Evolutionary conservation across 768 basidiomycete species (phyloP).

Genomic region (Daedaleopsis nitida): DNA sequence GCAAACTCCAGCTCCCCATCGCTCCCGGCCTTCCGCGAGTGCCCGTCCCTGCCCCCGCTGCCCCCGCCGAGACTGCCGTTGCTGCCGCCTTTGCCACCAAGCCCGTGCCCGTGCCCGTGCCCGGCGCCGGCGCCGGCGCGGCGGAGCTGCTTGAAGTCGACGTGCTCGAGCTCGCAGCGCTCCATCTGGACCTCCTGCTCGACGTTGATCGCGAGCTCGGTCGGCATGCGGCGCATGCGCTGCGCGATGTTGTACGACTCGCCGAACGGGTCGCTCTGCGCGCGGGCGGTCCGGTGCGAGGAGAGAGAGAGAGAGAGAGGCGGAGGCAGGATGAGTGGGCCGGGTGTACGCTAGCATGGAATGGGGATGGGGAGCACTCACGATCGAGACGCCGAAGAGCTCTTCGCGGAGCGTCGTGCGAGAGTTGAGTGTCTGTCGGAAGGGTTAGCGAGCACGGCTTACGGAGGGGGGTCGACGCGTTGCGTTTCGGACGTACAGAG

Average conservation of each 20-base stretch:
- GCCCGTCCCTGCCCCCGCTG: too few relatives aligned
- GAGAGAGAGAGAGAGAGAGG: background rate
- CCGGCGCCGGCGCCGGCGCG: background rate
- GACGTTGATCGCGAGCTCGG: slow-evolving; percentile 7
- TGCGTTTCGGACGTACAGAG: background rate
- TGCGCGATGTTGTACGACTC: background rate
- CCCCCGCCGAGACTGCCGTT: background rate
- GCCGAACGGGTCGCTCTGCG: background rate
- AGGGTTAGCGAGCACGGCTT: background rate
- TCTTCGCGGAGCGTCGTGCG: slow-evolving; percentile 13
- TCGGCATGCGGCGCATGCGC: slow-evolving; percentile 2
- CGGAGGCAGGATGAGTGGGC: background rate
- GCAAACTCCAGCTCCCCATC: background rate
- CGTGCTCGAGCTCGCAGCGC: background rate
- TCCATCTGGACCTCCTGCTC: slow-evolving; percentile 5
- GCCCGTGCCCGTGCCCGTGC: too few relatives aligned
- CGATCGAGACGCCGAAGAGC: background rate
- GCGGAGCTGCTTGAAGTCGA: slow-evolving; percentile 6
- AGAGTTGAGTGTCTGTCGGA: slow-evolving; percentile 6
- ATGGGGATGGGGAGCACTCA: background rate
- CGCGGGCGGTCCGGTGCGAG: background rate
- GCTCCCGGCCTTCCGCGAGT: too few relatives aligned
- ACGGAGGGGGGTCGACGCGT: background rate
- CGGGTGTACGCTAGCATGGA: too few relatives aligned
- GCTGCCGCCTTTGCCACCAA: background rate